Evolutionary conservation across 2,329 filamentous ascomycete species (phyloP).

Genomic region (Fusarium verticillioides): DNA sequence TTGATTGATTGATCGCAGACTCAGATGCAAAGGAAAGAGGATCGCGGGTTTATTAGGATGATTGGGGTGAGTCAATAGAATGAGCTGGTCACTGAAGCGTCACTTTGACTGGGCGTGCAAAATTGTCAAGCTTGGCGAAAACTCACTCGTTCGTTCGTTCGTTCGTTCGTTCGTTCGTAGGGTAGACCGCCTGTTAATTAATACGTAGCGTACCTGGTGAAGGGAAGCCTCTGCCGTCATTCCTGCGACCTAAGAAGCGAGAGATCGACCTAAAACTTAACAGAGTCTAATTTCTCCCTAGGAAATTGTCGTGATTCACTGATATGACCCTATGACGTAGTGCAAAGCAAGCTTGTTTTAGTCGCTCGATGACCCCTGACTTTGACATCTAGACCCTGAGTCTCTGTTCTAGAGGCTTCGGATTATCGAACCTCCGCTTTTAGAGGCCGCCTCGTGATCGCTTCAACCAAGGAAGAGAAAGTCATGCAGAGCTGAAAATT

Average conservation of each 20-base stretch:
- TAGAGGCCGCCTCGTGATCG: background rate
- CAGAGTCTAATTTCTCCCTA: slow-evolving; percentile 1
- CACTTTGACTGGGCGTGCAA: background rate
- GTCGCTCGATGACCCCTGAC: slow-evolving; percentile 14
- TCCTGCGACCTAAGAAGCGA: background rate
- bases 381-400: background rate
- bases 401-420: background rate
- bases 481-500: background rate
- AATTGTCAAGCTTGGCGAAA: background rate
- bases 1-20: background rate
- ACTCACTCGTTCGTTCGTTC: background rate
- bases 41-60: background rate
- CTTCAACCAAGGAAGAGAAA: background rate
- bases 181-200: slow-evolving; percentile 12
- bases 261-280: slow-evolving; percentile 8
- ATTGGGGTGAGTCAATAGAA: background rate
- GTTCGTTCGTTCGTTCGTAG: background rate
- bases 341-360: slow-evolving; percentile 32
- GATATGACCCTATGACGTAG: slow-evolving; percentile 30
- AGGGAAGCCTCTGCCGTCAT: slow-evolving; percentile 35
- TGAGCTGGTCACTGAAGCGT: slow-evolving; percentile 8
- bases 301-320: slow-evolving; percentile 34
- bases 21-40: background rate
- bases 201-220: background rate
- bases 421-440: background rate